phyloP scores from a whole-genome alignment of 2,329 filamentous ascomycete species.

The Botrytis paeoniae region DNA sequence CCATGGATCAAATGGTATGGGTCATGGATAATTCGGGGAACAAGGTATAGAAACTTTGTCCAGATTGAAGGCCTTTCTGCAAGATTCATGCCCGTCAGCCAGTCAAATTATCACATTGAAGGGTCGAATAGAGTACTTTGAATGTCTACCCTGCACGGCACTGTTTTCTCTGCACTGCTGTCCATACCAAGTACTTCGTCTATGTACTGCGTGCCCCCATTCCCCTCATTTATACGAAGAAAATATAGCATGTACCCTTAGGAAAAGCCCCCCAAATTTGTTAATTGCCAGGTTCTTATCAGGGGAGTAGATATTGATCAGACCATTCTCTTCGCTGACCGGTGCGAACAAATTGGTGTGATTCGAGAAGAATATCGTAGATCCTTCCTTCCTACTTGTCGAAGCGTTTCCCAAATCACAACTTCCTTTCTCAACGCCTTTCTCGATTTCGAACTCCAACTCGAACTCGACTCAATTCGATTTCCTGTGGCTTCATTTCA shows the following conservation, averaged over 20 bases:
- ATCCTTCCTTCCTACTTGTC: conserved; percentile 7
- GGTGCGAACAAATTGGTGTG: background rate
- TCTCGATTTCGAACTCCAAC: background rate
- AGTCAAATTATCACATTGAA: conserved; percentile 5
- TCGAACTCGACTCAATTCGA: background rate
- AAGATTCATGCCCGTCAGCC: conserved; percentile 9
- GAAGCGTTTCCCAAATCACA: background rate
- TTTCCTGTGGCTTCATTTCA: background rate
- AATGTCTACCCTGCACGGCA: background rate
- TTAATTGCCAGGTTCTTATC: background rate
- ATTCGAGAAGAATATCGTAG: background rate
- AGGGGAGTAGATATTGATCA: background rate
- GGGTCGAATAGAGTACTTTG: background rate
- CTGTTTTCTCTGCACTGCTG: background rate
- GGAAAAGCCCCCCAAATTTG: background rate
- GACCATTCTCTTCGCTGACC: background rate
- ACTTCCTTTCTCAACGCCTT: conserved; percentile 8
- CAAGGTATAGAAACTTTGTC: conserved; percentile 7
- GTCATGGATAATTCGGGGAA: background rate
- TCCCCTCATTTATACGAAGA: conserved; percentile 5
- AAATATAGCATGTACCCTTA: background rate
- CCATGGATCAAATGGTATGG: background rate
- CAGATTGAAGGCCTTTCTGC: conserved; percentile 11
- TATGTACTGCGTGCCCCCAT: background rate
- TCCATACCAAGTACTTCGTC: background rate